Base-by-base conservation (phyloP, 352 stramenopile species). In the Phytophthora rubi region DNA sequence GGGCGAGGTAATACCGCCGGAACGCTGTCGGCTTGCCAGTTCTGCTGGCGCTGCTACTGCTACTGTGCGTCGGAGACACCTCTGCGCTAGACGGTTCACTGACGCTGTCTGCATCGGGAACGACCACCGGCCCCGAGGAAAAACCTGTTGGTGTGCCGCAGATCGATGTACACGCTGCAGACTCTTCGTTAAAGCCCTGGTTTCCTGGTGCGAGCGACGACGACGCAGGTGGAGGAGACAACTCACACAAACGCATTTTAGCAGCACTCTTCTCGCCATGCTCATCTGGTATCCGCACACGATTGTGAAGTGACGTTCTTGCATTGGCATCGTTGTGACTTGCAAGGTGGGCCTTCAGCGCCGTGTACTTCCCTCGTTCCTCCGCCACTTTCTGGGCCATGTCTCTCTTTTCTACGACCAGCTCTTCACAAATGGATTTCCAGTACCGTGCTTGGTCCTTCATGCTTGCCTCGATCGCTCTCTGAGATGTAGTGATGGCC, bases 351-450 rank as follows among this genome's bases (percentile, higher is more conserved):
- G 68, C 75, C 33, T 79, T 83, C n/a, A 87, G 51, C 16, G 80
- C 74, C 1, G 73, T 76, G 44, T 79, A 82, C 42, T 74, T 76
- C 21, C 80, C 80, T 15, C 80, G 80, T 49, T 84, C 80, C 59
- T 84, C 67, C 1, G 77, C 80, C 13, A 87, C 73, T 42, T 82
- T 77, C 48, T 83, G 70, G 4, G 73, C 80, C 49, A 87, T 70
- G 10, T 56, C 52, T 12, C 80, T 58, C 73, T 84, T 87, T 53
- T 85, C 80, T 8, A 65, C 44, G 10, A 87, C 59, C 3, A 85
- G 68, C 8, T 87, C 80, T 59, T 73, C 65, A 65, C 75, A 85
- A 39, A 87, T 77, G 33, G 64, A 64, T 55, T 79, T 82, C 80
- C 80, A 87, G 45, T 85, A 77, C 5, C 51, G 62, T 10, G 65